phyloP scores from a whole-genome alignment of 2,329 filamentous ascomycete species.

The Colletotrichum horii region DNA sequence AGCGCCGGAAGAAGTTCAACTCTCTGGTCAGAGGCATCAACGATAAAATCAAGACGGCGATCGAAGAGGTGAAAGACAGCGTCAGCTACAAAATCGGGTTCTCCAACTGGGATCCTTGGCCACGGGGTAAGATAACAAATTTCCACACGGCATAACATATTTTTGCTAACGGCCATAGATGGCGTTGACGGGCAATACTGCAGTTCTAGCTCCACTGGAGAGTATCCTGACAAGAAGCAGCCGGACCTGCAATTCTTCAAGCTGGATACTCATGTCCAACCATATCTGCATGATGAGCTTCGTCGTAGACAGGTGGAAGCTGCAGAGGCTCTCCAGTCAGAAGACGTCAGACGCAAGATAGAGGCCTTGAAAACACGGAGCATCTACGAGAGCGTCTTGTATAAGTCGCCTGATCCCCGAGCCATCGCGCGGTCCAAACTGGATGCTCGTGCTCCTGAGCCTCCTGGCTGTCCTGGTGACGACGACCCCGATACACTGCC shows the following conservation, averaged over 20 bases:
- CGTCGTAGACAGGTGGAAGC: background rate
- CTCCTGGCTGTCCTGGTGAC: background rate
- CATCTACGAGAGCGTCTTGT: background rate
- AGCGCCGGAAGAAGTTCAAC: constrained; percentile 34
- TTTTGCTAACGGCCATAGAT: background rate
- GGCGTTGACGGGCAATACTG: background rate
- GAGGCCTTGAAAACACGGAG: background rate
- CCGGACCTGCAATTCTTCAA: background rate
- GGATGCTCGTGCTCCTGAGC: background rate
- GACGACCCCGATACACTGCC: background rate
- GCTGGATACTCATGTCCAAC: background rate
- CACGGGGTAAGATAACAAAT: background rate
- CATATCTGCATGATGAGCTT: background rate
- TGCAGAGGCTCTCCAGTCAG: background rate
- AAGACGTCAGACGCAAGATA: background rate
- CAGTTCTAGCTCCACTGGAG: background rate
- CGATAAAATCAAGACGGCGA: constrained; percentile 29
- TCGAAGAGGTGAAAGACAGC: constrained; percentile 25
- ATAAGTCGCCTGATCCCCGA: background rate
- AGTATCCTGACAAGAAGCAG: background rate
- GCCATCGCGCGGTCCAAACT: background rate
- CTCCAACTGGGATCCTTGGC: constrained; percentile 31
- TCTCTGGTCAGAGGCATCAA: constrained; percentile 30
- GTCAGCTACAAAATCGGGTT: constrained; percentile 27
- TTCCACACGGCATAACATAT: background rate